Evolutionary conservation across 2,329 filamentous ascomycete genomes (phyloP).

Genomic region (Colletotrichum caudatum): DNA sequence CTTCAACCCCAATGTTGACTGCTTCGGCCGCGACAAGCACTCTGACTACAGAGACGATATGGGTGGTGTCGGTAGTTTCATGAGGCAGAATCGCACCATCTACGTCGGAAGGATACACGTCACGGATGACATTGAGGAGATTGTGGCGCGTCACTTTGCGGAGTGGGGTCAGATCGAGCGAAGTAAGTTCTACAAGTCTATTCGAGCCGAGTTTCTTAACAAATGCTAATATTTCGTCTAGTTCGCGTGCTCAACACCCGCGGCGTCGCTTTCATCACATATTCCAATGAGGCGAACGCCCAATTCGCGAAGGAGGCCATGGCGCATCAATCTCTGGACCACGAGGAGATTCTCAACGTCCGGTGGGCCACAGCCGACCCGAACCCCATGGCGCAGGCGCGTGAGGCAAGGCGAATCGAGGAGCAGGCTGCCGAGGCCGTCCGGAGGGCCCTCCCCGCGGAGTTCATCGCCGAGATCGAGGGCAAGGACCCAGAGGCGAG

Average conservation of each 20-base stretch:
- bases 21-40: conserved; percentile 93
- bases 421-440: conserved; percentile 98
- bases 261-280: conserved; percentile 96
- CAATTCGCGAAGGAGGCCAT: conserved; percentile 96
- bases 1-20: conserved; percentile 94
- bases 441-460: conserved; percentile 84
- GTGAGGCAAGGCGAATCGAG: conserved; percentile 89
- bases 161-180: conserved; percentile 97
- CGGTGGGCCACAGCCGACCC: conserved; percentile 97
- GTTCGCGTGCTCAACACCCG: conserved; percentile 86
- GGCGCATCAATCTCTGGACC: conserved; percentile 92
- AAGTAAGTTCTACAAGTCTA: conserved; percentile 52
- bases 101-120: conserved; percentile 96
- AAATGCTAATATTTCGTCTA: conserved; percentile 37
- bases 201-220: conserved; percentile 14
- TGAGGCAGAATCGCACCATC: conserved; percentile 92
- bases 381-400: conserved; percentile 92
- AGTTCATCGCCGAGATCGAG: conserved; percentile 94
- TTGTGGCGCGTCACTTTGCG: conserved; percentile 92
- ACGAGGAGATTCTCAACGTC: conserved; percentile 93
- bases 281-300: conserved; percentile 80
- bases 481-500: conserved; percentile 87
- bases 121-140: conserved; percentile 95
- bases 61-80: conserved; percentile 95
- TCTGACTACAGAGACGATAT: conserved; percentile 96